These are phyloP conservation scores for Puccinia hordei DNA, from an alignment of 1,284 basidiomycete species.

Conservation along the genomic window DNA sequence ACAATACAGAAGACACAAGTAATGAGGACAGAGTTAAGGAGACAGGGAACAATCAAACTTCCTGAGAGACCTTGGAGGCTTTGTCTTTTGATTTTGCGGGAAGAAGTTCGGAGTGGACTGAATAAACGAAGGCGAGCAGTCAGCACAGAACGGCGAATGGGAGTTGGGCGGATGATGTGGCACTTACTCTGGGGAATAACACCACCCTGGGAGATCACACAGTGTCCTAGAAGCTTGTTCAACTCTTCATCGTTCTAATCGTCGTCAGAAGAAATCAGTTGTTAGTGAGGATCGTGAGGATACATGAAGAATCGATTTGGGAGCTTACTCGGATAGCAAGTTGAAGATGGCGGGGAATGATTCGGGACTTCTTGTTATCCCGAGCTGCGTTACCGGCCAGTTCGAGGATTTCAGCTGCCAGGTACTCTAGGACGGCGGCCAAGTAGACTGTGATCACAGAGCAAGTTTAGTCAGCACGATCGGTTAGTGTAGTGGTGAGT, in stretches of 20 bases:
- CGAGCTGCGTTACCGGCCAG: constrained; percentile 76
- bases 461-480: constrained; percentile 50
- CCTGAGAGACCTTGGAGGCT: constrained; percentile 47
- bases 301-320: not conserved
- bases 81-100: constrained; percentile 50
- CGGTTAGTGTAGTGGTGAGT: not conserved
- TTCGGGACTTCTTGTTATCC: constrained; percentile 81
- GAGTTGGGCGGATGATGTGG: too few relatives aligned
- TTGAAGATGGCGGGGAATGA: constrained; percentile 84
- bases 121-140: not conserved
- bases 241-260: constrained; percentile 61
- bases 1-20: not conserved
- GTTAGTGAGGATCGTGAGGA: too few relatives aligned
- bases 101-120: constrained; percentile 48
- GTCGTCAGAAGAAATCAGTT: too few relatives aligned
- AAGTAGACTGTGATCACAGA: constrained; percentile 70
- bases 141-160: not conserved
- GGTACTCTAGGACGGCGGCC: constrained; percentile 79
- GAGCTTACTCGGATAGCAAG: constrained; percentile 69
- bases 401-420: constrained; percentile 84
- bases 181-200: constrained; percentile 68
- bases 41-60: constrained; percentile 34
- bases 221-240: constrained; percentile 76
- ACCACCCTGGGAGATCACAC: constrained; percentile 88
- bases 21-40: not conserved